Percentiles rank a stretch among this genome's conserved stretches.
Evolutionary conservation across 805 yeast species (phyloP).

Genomic region (Saturnispora sanitii): DNA sequence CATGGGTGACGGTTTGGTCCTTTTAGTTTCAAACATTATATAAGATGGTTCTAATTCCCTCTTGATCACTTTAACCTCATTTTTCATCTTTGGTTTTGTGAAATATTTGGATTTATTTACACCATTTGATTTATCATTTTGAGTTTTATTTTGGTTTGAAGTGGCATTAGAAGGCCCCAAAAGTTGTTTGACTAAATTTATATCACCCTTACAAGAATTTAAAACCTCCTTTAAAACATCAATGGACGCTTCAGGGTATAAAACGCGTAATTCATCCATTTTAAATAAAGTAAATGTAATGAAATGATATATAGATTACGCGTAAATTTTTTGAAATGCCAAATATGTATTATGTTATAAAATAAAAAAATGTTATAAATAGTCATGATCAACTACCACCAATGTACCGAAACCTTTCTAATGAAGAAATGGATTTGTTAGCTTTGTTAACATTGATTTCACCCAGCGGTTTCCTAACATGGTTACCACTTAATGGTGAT

Average conservation of each 20-base stretch:
- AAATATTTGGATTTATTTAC: background rate
- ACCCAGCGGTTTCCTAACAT: conserved; percentile 4
- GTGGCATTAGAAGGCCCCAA: no score
- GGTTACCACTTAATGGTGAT: conserved; percentile 9
- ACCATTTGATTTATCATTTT: background rate
- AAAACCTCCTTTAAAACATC: conserved; percentile 41
- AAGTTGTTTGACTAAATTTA: conserved; percentile 29
- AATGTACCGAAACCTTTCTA: background rate
- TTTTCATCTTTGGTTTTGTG: background rate
- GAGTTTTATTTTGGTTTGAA: background rate
- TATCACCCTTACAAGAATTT: conserved; percentile 43
- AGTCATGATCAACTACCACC: background rate
- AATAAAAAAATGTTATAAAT: background rate
- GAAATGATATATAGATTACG: background rate
- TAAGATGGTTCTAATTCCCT: background rate
- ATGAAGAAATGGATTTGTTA: background rate
- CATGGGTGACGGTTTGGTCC: no score
- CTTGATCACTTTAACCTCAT: background rate
- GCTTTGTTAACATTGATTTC: conserved; percentile 1
- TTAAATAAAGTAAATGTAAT: conserved; percentile 2
- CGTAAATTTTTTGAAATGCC: background rate
- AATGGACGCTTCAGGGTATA: conserved; percentile 36
- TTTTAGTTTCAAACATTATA: no score
- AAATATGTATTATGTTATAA: background rate
- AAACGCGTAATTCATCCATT: conserved; percentile 26